Evolutionary conservation across 192 early-diverging fungal species (phyloP).

Genomic region (Coemansia sp.): DNA sequence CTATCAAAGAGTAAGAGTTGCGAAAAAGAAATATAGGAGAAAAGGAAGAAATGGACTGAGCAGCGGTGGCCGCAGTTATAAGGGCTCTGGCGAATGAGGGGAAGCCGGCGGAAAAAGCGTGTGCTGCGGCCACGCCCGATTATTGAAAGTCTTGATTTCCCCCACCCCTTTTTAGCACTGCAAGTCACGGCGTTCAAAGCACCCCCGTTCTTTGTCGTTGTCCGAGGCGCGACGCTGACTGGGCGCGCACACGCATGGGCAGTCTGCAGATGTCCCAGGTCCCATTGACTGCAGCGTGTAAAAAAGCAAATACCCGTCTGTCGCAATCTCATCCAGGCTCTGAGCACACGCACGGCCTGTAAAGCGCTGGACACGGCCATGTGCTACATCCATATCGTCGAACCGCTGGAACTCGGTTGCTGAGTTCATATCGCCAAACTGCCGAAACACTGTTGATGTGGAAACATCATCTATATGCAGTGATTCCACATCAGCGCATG

Average conservation of each 20-base stretch:
- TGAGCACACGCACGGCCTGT: conserved; percentile 17
- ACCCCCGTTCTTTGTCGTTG: not conserved
- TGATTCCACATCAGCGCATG: not conserved
- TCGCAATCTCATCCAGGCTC: conserved; percentile 52
- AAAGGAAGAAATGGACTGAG: conserved; percentile 6
- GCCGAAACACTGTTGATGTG: no score
- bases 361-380: conserved; percentile 48
- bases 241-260: not conserved
- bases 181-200: not conserved
- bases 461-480: no score
- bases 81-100: not conserved
- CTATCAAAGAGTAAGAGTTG: not conserved
- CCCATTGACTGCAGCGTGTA: conserved; percentile 59
- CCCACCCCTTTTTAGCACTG: not conserved
- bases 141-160: not conserved
- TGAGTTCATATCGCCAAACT: not conserved
- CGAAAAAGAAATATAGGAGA: conserved; percentile 11
- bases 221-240: not conserved
- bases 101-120: not conserved
- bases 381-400: conserved; percentile 60
- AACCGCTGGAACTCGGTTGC: conserved; percentile 42
- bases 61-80: conserved; percentile 26
- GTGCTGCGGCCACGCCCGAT: conserved; percentile 6
- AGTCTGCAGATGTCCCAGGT: not conserved
- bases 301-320: conserved; percentile 64